Evolutionary conservation across 73 alveolate species (phyloP).

Genomic region (Tetrahymena elliotti): DNA sequence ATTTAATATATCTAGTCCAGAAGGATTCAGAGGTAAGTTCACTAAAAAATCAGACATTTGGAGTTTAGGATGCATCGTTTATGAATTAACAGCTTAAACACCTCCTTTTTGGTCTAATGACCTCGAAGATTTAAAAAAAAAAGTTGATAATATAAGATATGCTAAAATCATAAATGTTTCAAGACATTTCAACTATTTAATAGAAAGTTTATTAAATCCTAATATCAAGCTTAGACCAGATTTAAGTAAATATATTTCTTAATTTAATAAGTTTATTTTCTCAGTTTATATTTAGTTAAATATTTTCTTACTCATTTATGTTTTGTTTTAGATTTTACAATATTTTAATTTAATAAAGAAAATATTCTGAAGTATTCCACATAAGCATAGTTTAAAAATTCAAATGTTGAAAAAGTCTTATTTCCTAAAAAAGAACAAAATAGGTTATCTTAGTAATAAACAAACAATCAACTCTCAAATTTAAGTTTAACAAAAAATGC

Average conservation of each 20-base stretch:
- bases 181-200: background rate
- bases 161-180: background rate
- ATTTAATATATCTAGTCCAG: background rate
- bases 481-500: background rate
- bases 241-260: background rate
- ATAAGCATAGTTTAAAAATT: background rate
- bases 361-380: background rate
- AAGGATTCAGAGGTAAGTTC: slow-evolving; percentile 48
- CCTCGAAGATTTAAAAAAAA: background rate
- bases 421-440: background rate
- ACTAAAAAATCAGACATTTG: slow-evolving; percentile 87
- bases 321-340: background rate
- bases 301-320: no score
- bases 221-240: background rate
- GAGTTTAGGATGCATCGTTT: slow-evolving; percentile 90
- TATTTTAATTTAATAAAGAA: background rate
- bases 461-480: background rate
- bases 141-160: background rate
- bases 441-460: background rate
- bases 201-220: background rate
- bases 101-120: slow-evolving; percentile 82
- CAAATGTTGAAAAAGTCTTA: background rate
- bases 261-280: background rate
- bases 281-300: no score
- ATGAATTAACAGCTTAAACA: slow-evolving; percentile 76